phyloP scores from a whole-genome alignment of 495 filamentous ascomycete genomes.

The Rhypophila decipiens region DNA sequence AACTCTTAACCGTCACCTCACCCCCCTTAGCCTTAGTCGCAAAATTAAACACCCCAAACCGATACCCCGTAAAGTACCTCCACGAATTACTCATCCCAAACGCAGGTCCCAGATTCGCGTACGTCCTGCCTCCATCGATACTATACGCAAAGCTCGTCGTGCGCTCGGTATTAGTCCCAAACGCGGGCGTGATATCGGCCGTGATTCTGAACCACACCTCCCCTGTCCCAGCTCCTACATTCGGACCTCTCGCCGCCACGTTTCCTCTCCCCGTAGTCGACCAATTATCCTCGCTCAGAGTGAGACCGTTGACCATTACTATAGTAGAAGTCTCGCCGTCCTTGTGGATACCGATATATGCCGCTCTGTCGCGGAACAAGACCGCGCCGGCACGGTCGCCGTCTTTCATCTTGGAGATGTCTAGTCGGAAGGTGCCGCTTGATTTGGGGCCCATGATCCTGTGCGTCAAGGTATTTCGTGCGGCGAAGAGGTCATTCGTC shows the following conservation, averaged over 20 bases:
- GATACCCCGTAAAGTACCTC: constrained; percentile 50
- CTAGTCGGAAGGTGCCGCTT: constrained; percentile 40
- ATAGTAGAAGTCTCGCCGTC: constrained; percentile 13
- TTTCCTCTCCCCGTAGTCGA: constrained; percentile 33
- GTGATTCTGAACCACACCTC: constrained; percentile 39
- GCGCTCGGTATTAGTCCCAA: constrained; percentile 17
- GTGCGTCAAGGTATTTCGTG: constrained; percentile 52
- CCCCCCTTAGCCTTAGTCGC: constrained; percentile 49
- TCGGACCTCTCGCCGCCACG: constrained; percentile 24
- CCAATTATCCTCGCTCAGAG: constrained; percentile 30
- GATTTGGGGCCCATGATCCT: constrained; percentile 44
- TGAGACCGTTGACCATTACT: constrained; percentile 23
- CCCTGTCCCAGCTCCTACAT: constrained; percentile 6
- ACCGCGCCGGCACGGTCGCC: constrained; percentile 48
- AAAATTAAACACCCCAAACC: constrained; percentile 53
- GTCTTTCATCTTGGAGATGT: constrained; percentile 39
- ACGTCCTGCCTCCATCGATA: constrained; percentile 37
- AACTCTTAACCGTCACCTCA: constrained; percentile 34
- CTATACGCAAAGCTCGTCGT: constrained; percentile 47
- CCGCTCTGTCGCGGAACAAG: constrained; percentile 44
- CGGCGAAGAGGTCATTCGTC: constrained; percentile 45
- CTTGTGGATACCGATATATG: constrained; percentile 45
- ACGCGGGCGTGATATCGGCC: constrained; percentile 35
- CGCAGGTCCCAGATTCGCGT: constrained; percentile 32
- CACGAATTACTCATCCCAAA: constrained; percentile 41